Evolutionary conservation across 192 early-diverging fungal species (phyloP).

Genomic region (Entomortierella lignicola): DNA sequence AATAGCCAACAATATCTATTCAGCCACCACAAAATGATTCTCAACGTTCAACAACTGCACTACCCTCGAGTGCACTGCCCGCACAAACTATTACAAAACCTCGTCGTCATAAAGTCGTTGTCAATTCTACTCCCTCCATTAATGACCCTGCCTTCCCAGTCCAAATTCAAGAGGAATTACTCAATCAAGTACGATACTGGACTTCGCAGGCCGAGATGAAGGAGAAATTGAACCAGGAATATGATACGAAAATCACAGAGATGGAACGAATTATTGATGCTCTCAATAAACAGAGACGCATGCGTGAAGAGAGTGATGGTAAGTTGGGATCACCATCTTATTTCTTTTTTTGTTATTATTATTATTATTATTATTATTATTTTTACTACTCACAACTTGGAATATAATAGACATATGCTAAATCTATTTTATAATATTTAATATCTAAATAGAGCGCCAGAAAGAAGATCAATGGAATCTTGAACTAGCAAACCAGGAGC

Average conservation of each 20-base stretch:
- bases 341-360: neutral
- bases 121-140: slow-evolving; percentile 25
- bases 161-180: slow-evolving; percentile 48
- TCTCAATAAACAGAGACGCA: slow-evolving; percentile 61
- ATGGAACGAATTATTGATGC: slow-evolving; percentile 63
- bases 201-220: slow-evolving; percentile 54
- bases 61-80: slow-evolving; percentile 41
- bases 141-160: slow-evolving; percentile 49
- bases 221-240: slow-evolving; percentile 54
- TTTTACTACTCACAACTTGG: no score
- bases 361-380: neutral
- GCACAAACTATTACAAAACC: slow-evolving; percentile 47
- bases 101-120: slow-evolving; percentile 49
- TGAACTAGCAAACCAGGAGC: slow-evolving; percentile 62
- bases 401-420: no score
- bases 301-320: slow-evolving; percentile 70
- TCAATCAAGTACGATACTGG: slow-evolving; percentile 55
- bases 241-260: slow-evolving; percentile 64
- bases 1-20: slow-evolving; percentile 32
- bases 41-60: slow-evolving; percentile 16
- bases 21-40: slow-evolving; percentile 24
- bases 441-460: slow-evolving; percentile 61
- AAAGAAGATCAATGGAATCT: slow-evolving; percentile 69
- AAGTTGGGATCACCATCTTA: slow-evolving; percentile 4
- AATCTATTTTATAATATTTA: no score